Evolutionary conservation across 345 rosid species (phyloP).

Genomic region (Gossypioides kirkii): DNA sequence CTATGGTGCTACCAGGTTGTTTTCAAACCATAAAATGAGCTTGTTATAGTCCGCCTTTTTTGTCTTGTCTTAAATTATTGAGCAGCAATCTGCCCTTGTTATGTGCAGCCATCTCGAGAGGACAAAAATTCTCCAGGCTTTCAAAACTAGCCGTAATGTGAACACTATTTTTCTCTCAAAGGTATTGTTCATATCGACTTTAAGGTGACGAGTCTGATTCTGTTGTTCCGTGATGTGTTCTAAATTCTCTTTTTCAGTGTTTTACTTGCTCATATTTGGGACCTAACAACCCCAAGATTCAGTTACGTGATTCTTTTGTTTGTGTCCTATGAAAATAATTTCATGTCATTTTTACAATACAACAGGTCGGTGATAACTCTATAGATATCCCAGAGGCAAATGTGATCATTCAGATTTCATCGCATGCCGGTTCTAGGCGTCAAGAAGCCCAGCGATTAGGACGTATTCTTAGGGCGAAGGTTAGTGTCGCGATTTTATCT

Average conservation of each 20-base stretch:
- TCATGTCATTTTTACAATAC: conserved; percentile 3
- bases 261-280: background rate
- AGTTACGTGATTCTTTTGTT: background rate
- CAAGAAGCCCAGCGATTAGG: conserved; percentile 98
- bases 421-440: conserved; percentile 98
- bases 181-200: conserved; percentile 32
- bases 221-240: background rate
- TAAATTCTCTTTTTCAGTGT: background rate
- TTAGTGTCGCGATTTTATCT: conserved; percentile 20
- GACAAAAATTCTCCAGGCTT: conserved; percentile 85
- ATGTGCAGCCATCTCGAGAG: conserved; percentile 83
- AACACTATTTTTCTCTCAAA: conserved; percentile 88
- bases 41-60: background rate
- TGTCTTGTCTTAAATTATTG: conserved; percentile 1
- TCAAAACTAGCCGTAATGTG: conserved; percentile 75
- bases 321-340: background rate
- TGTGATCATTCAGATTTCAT: conserved; percentile 93
- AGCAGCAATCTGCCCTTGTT: conserved; percentile 9
- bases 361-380: conserved; percentile 94
- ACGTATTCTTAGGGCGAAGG: conserved; percentile 99
- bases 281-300: background rate
- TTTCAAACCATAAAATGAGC: conserved; percentile 13
- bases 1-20: conserved; percentile 95
- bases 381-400: conserved; percentile 98
- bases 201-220: background rate